phyloP scores from a whole-genome alignment of 768 basidiomycete species.

The Kwoniella dendrophila region DNA sequence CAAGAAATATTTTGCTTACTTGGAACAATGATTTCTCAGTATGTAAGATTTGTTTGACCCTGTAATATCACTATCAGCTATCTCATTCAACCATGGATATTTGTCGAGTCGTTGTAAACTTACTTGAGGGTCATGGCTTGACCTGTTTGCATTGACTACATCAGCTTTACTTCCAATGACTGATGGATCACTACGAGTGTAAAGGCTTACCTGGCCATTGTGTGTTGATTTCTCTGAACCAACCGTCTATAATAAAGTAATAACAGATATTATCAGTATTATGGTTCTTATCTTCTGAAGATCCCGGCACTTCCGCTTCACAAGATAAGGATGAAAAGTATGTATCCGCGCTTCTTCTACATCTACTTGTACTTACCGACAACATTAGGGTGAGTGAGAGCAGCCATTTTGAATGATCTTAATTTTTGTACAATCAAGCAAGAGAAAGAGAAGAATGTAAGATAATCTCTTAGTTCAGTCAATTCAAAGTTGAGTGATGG shows the following conservation, averaged over 20 bases:
- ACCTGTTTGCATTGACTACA: slow-evolving; percentile 58
- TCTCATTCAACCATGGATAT: neutral
- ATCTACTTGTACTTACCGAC: slow-evolving; percentile 46
- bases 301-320: neutral
- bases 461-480: too few species aligned
- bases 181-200: slow-evolving; percentile 19
- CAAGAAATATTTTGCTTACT: slow-evolving; percentile 34
- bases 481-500: too few species aligned
- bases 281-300: neutral
- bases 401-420: slow-evolving; percentile 43
- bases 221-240: slow-evolving; percentile 91
- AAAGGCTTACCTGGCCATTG: slow-evolving; percentile 74
- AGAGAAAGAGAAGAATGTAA: too few species aligned
- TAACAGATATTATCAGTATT: neutral
- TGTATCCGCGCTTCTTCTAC: neutral
- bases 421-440: too few species aligned
- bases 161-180: slow-evolving; percentile 1
- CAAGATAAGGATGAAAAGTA: neutral
- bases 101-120: slow-evolving; percentile 13
- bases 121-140: slow-evolving; percentile 91
- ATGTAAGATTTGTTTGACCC: slow-evolving; percentile 90
- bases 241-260: slow-evolving; percentile 66
- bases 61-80: slow-evolving; percentile 22
- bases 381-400: slow-evolving; percentile 55
- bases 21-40: slow-evolving; percentile 90